Base-by-base conservation (phyloP, 2,329 filamentous ascomycete genomes). In the Colletotrichum paranaense region DNA sequence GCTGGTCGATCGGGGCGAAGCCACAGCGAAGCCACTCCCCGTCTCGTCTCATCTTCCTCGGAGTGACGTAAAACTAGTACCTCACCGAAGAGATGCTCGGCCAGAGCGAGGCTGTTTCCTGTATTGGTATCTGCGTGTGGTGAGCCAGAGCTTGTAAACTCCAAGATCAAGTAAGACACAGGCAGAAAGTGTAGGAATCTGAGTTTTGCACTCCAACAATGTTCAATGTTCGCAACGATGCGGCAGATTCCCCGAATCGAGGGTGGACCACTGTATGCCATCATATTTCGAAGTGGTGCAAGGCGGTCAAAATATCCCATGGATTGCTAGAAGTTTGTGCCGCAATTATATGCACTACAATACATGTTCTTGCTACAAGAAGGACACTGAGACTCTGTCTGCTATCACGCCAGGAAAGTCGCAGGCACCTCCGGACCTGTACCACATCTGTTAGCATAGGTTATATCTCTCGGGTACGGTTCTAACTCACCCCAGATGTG, bases 401-500 rank as follows among this genome's bases (percentile, higher is more conserved):
- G 32, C 53, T 32, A 42, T 68, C 63, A 76, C 16, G 63, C 52
- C 68, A 76, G 56, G 14, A 76, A 76, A 8, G 56, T 59, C 12
- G 74, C 42, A 19, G 75, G 75, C 26, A 76, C 52, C 22, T 76
- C 75, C 19, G 75, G 75, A 55, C 75, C 75, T 67, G 3, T 22
- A 22, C 16, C 9, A 32, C 32, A 46, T 16, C 4, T 2, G 73
- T 75, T 22, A 75, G 73, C 19, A 62, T 58, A 38, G 26, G 12
- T n/a, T 14, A 16, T 49, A 3, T 14, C 49, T 19, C 14, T 3
- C 12, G 2, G 5, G 2, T 19, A 24, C 1, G 1, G 12, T 28
- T 26, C n/a, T 53, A 12, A 75, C 80, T 78, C 64, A 81, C 86
- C 86, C 86, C 86, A 88, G 19, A 87, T 83, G 74, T 87, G 83